Percentiles rank a stretch among this genome's conserved stretches.
Conservation (phyloP, 1,284 basidiomycete species). For the Cryptococcus sp. region DNA sequence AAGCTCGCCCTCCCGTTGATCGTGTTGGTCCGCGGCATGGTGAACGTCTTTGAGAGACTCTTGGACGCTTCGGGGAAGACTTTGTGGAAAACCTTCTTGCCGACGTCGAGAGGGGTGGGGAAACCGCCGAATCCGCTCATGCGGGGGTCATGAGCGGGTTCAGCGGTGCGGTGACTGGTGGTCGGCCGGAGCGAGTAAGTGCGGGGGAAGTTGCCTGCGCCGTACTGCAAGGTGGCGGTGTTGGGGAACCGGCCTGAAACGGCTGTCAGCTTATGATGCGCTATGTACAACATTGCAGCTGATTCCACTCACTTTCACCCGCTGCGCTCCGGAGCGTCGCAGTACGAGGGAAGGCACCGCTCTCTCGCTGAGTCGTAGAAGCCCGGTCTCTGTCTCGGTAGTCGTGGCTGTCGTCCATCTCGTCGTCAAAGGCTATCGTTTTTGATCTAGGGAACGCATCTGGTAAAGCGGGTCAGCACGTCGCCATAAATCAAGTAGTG, state of each 20-base stretch:
- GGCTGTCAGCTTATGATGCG: background rate
- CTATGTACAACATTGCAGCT: background rate
- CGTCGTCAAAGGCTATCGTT: slow-evolving; percentile 59
- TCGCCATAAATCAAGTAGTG: background rate
- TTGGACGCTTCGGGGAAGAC: slow-evolving; percentile 61
- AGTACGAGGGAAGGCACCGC: slow-evolving; percentile 38
- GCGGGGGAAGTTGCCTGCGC: slow-evolving; percentile 35
- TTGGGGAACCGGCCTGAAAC: slow-evolving; percentile 22
- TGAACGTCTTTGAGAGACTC: slow-evolving; percentile 62
- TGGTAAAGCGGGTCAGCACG: slow-evolving; percentile 2
- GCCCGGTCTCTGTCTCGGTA: slow-evolving; percentile 20
- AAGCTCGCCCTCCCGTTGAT: slow-evolving; percentile 49
- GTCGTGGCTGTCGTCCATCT: slow-evolving; percentile 29
- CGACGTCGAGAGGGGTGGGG: slow-evolving; percentile 69
- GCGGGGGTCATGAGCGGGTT: no score
- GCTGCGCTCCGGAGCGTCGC: slow-evolving; percentile 36
- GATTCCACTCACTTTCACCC: slow-evolving; percentile 16
- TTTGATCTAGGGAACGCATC: slow-evolving; percentile 55
- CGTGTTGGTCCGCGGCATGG: slow-evolving; percentile 69
- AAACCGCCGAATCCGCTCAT: slow-evolving; percentile 73
- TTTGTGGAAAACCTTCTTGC: slow-evolving; percentile 54
- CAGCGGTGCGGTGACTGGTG: slow-evolving; percentile 28
- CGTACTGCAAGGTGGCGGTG: slow-evolving; percentile 23
- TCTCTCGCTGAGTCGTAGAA: slow-evolving; percentile 29
- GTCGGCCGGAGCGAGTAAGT: slow-evolving; percentile 48